These are phyloP conservation scores for Gymnopilus dilepis DNA, from an alignment of 768 basidiomycete genomes.

Conservation along the genomic window DNA sequence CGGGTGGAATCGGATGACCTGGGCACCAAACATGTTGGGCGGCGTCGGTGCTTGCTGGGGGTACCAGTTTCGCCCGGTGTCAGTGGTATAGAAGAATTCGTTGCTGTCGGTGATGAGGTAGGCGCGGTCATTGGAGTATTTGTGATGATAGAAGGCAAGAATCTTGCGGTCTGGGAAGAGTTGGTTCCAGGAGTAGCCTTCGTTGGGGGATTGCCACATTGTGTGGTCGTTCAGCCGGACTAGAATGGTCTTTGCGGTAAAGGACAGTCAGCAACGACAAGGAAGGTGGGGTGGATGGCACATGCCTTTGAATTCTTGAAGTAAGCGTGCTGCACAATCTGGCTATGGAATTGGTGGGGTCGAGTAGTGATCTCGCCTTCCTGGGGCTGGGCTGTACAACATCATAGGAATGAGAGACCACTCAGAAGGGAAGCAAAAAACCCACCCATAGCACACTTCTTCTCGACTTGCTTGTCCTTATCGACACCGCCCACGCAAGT, in stretches of 20 bases:
- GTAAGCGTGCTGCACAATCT: slow-evolving; percentile 80
- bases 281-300: too few relatives aligned
- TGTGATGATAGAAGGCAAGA: slow-evolving; percentile 87
- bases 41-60: slow-evolving; percentile 59
- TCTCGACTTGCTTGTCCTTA: slow-evolving; percentile 73
- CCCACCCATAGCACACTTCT: slow-evolving; percentile 82
- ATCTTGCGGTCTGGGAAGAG: slow-evolving; percentile 66
- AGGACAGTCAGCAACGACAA: too few relatives aligned
- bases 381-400: slow-evolving; percentile 66
- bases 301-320: slow-evolving; percentile 83
- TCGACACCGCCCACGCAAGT: slow-evolving; percentile 75
- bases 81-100: slow-evolving; percentile 80
- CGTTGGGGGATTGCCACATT: slow-evolving; percentile 95
- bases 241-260: slow-evolving; percentile 84
- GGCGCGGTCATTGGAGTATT: slow-evolving; percentile 78
- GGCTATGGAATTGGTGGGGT: slow-evolving; percentile 71
- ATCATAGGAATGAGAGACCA: background rate
- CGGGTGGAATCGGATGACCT: slow-evolving; percentile 88
- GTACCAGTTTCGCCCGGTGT: slow-evolving; percentile 79
- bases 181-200: slow-evolving; percentile 90
- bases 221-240: slow-evolving; percentile 76
- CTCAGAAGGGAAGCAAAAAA: slow-evolving; percentile 23
- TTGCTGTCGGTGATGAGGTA: slow-evolving; percentile 81
- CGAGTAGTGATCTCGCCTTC: slow-evolving; percentile 83
- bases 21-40: slow-evolving; percentile 80